Evolutionary conservation across 1,284 basidiomycete species (phyloP), one percentile per base, ranked within the genome.

Genomic region (Leccinum pallidistipes): DNA sequence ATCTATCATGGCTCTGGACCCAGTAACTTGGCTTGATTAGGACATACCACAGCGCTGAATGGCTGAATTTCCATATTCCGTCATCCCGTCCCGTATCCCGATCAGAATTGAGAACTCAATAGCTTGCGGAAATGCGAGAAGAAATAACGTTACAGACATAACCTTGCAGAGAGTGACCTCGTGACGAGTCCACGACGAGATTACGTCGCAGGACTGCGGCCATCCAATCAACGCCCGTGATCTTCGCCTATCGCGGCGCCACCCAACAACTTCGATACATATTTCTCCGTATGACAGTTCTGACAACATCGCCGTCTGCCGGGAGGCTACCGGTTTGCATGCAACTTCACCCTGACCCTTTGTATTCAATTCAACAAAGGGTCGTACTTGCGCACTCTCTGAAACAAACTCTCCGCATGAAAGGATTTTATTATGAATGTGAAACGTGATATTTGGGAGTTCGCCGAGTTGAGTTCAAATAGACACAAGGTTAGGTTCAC

Each of bases 401-500:
- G 50, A 52, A 55, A 64, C 50, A 14, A 24, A 36, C 24, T 24
- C 14, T 51, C 9, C 9, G 11, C 32, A 50, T 24, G 40, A 10
- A n/a, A 55, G 34, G 53, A 32, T 24, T 27, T 21, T 49, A 32
- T 29, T 29, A 29, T n/a, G 8, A 40, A 55, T 52, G 55, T 62
- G 54, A 43, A 45, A 34, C 34, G 16, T 16, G 38, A 38, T 18
- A 54, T 27, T 50, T 27, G 24, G 45, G n/a, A 36, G 16, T 29
- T 53, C 43, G 29, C 38, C 36, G 56, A 60, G 27, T 50, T 58
- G 29, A 38, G 56, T 53, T 55, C 47, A 21, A 32, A 58, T 56
- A 49, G 27, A 29, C 50, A 52, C 65, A 70, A 69, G 54, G 65
- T 73, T 69, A 69, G 36, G 67, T 73, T 71, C 45, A 47, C 11